These are phyloP conservation scores for Emericellopsis terricola DNA, from an alignment of 495 filamentous ascomycete genomes.

Conservation along the genomic window DNA sequence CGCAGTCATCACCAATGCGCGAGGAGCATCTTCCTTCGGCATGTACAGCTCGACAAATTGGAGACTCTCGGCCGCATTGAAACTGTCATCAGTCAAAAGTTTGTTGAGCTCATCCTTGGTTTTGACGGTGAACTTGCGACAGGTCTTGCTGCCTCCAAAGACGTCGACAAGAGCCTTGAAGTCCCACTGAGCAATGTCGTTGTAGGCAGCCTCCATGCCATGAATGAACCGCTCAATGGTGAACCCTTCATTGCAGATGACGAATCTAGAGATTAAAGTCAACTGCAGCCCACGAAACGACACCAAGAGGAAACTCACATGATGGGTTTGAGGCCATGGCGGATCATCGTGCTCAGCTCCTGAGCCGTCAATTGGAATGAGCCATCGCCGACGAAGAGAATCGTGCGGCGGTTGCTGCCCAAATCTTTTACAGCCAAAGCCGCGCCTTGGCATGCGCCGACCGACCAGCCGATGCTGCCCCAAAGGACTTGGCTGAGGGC, in stretches of 20 bases:
- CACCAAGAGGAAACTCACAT: constrained; percentile 31
- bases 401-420: constrained; percentile 35
- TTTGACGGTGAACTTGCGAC: constrained; percentile 49
- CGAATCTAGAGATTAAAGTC: constrained; percentile 33
- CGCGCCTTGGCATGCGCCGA: constrained; percentile 63
- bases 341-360: constrained; percentile 74
- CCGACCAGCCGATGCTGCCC: constrained; percentile 74
- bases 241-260: constrained; percentile 61
- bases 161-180: constrained; percentile 45
- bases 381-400: constrained; percentile 81
- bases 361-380: constrained; percentile 73
- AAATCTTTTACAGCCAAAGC: constrained; percentile 50
- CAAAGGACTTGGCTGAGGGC: constrained; percentile 74
- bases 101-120: constrained; percentile 50
- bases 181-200: constrained; percentile 62
- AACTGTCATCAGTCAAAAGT: constrained; percentile 48
- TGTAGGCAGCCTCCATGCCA: constrained; percentile 60
- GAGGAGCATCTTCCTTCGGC: constrained; percentile 63
- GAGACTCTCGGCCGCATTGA: constrained; percentile 28
- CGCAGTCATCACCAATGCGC: constrained; percentile 52
- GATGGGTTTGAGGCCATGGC: constrained; percentile 58
- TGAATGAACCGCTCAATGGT: constrained; percentile 63
- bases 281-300: constrained; percentile 1
- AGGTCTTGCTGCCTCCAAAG: constrained; percentile 44
- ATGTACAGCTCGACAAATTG: constrained; percentile 81